Percentiles rank a stretch among this genome's conserved stretches.
These are phyloP conservation scores for Vicia faba DNA, from an alignment of 306 rosid species.

Conservation along the genomic window DNA sequence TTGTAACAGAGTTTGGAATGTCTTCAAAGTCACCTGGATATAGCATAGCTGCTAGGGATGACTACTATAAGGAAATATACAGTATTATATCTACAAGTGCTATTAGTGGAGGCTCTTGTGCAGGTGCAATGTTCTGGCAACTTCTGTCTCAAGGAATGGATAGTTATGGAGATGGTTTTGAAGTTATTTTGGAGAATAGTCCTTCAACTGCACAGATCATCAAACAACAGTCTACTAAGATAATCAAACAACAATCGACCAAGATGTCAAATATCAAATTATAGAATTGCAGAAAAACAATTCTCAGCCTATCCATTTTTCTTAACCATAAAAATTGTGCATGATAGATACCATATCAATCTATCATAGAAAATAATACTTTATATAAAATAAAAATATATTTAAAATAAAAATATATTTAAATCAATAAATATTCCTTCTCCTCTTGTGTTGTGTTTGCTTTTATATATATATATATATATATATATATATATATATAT, in stretches of 20 bases:
- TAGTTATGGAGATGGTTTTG: conserved; percentile 30
- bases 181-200: conserved; percentile 28
- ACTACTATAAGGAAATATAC: conserved; percentile 31
- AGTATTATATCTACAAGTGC: background rate
- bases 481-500: too few relatives aligned
- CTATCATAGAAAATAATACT: too few relatives aligned
- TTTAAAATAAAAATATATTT: too few relatives aligned
- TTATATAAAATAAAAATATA: too few relatives aligned
- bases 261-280: conserved; percentile 25
- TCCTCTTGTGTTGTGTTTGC: too few relatives aligned
- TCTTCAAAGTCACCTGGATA: conserved; percentile 38
- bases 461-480: too few relatives aligned
- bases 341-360: background rate
- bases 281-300: background rate
- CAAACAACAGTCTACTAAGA: conserved; percentile 38
- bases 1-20: conserved; percentile 45
- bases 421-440: too few relatives aligned
- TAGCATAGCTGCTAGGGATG: conserved; percentile 30
- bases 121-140: conserved; percentile 49
- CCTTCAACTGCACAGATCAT: conserved; percentile 42
- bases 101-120: conserved; percentile 30
- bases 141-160: conserved; percentile 36
- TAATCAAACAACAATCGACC: conserved; percentile 36
- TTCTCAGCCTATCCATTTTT: background rate
- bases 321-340: too few relatives aligned